Percentiles rank a stretch among this genome's conserved stretches.
Conservation (phyloP, 305 asterid species). For the Fraxinus sp. region DNA sequence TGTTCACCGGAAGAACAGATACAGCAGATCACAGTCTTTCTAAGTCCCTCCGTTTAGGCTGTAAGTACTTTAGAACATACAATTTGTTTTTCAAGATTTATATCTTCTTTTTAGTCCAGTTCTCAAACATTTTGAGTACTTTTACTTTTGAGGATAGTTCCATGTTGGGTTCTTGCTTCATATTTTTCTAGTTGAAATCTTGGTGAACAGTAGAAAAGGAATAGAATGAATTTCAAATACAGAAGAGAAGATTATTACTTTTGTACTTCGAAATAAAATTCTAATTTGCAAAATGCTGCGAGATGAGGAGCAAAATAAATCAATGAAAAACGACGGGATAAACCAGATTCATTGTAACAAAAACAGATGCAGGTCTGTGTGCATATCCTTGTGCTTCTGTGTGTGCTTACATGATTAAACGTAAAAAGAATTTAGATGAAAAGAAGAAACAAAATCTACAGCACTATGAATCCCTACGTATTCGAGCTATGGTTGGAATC, state of each 20-base stretch:
- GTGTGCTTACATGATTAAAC: neutral
- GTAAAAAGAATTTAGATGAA: neutral
- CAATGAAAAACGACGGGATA: neutral
- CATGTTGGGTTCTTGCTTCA: neutral
- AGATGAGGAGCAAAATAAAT: neutral
- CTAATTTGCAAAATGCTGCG: neutral
- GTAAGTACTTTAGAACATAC: neutral
- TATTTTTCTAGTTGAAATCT: neutral
- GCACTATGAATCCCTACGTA: slow-evolving; percentile 17
- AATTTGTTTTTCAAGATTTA: slow-evolving; percentile 1
- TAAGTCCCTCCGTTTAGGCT: neutral
- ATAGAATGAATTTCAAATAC: neutral
- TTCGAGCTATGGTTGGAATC: slow-evolving; percentile 32
- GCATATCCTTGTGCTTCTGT: neutral
- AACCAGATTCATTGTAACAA: neutral
- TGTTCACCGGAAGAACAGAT: slow-evolving; percentile 59
- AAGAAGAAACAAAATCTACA: slow-evolving; percentile 10
- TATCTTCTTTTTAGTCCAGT: neutral
- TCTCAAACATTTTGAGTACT: neutral
- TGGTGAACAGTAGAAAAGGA: neutral
- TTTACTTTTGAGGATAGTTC: neutral
- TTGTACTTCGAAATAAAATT: neutral
- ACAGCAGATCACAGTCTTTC: slow-evolving; percentile 39
- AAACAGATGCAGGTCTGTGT: neutral
- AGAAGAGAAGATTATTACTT: neutral